Evolutionary conservation across 192 early-diverging fungal species (phyloP).

Genomic region (Funneliformis geosporum): DNA sequence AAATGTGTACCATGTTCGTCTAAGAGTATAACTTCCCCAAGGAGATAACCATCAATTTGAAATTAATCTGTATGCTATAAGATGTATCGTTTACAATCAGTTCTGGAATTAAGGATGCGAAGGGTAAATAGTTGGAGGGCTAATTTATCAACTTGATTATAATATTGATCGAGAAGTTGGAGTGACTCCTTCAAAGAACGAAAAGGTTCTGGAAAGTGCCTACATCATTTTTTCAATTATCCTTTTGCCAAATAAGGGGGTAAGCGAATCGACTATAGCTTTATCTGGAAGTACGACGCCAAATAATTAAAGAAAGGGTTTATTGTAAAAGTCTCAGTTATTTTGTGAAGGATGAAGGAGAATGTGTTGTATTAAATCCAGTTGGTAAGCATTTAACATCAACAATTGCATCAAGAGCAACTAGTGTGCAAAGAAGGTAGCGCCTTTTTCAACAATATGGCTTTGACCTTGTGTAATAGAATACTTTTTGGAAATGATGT

Average conservation of each 20-base stretch:
- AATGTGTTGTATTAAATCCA: too few relatives aligned
- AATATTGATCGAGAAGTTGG: neutral
- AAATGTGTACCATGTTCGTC: neutral
- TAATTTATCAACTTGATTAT: too few relatives aligned
- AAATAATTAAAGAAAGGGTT: neutral
- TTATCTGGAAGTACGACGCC: neutral
- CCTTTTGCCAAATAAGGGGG: neutral
- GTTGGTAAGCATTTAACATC: too few relatives aligned
- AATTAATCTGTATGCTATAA: neutral
- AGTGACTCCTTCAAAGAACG: conserved; percentile 1
- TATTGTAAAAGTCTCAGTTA: too few relatives aligned
- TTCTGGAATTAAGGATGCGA: neutral
- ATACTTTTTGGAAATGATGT: too few relatives aligned
- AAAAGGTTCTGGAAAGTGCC: neutral
- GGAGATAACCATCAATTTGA: neutral
- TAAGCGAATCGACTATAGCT: neutral
- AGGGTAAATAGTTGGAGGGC: neutral
- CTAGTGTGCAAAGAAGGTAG: too few relatives aligned
- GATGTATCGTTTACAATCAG: neutral
- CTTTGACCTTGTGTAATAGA: too few relatives aligned
- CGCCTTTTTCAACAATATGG: too few relatives aligned
- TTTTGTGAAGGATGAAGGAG: too few relatives aligned
- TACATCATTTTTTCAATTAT: neutral
- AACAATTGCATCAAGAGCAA: too few relatives aligned
- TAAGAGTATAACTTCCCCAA: neutral